A percentile compares a stretch with the other conserved stretches of the same genome.
Conservation (phyloP, 2,329 filamentous ascomycete species). For the Ophiostoma fasciatum region DNA sequence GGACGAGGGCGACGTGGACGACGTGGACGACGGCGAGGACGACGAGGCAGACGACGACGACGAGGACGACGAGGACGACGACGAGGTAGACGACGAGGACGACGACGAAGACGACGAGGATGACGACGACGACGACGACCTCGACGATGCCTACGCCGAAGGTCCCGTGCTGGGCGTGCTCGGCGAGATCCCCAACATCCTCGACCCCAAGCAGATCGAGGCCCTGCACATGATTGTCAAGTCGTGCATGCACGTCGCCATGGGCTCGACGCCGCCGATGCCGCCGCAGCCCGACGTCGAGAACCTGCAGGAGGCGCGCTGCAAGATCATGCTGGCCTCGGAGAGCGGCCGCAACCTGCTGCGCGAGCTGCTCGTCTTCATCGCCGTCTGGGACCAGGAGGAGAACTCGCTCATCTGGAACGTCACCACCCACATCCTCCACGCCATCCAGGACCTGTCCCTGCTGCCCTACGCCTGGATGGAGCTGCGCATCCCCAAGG, state of each 20-base stretch:
- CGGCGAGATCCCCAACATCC: conserved; percentile 85
- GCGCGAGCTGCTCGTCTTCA: conserved; percentile 84
- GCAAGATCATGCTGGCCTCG: conserved; percentile 75
- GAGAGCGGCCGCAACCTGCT: conserved; percentile 84
- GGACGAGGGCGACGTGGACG: conserved; percentile 15
- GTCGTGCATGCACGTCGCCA: conserved; percentile 77
- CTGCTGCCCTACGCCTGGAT: conserved; percentile 87
- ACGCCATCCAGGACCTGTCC: conserved; percentile 78
- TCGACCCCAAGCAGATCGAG: conserved; percentile 90
- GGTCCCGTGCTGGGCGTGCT: conserved; percentile 70
- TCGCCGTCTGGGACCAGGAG: conserved; percentile 90
- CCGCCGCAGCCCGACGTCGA: conserved; percentile 49
- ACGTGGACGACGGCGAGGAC: conserved; percentile 23
- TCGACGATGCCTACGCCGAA: conserved; percentile 66
- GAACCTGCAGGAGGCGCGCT: conserved; percentile 80
- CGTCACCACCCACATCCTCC: conserved; percentile 89
- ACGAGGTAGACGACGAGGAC: conserved; percentile 12
- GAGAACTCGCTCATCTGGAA: conserved; percentile 93
- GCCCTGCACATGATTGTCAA: conserved; percentile 96
- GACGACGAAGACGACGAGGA: conserved; percentile 14
- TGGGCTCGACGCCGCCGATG: too few relatives aligned
- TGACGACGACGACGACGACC: conserved; percentile 32
- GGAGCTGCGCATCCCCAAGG: conserved; percentile 79
- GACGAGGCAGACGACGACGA: conserved; percentile 9
- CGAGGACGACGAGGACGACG: conserved; percentile 15